Conservation (phyloP, 1,284 basidiomycete species). For the Cutaneotrichosporon sp. region DNA sequence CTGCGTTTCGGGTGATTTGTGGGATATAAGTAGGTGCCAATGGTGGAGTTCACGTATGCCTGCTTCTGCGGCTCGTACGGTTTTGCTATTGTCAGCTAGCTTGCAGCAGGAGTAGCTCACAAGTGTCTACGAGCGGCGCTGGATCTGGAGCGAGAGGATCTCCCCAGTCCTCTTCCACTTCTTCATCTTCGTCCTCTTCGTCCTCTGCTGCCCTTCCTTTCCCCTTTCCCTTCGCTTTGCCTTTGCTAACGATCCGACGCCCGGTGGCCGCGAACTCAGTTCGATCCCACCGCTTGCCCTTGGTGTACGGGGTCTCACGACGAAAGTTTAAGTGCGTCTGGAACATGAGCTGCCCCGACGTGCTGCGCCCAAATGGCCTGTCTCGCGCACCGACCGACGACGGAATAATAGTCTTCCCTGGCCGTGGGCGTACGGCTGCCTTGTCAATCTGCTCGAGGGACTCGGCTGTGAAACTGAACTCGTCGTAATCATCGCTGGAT, state of each 20-base stretch:
- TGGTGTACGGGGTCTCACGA: slow-evolving; percentile 36
- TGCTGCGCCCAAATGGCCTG: slow-evolving; percentile 5
- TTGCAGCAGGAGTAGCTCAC: slow-evolving; percentile 24
- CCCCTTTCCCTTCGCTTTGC: slow-evolving; percentile 39
- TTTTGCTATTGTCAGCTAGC: slow-evolving; percentile 17
- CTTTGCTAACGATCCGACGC: slow-evolving; percentile 51
- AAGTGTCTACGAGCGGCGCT: slow-evolving; percentile 58
- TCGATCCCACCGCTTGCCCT: slow-evolving; percentile 74
- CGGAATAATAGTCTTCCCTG: background rate
- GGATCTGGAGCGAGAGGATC: slow-evolving; percentile 75
- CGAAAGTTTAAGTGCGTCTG: slow-evolving; percentile 47
- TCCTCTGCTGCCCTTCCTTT: slow-evolving; percentile 27
- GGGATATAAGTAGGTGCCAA: slow-evolving; percentile 87
- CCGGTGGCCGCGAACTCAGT: slow-evolving; percentile 76
- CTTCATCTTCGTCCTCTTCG: slow-evolving; percentile 48
- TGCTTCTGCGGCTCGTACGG: slow-evolving; percentile 63
- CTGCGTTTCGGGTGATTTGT: slow-evolving; percentile 81
- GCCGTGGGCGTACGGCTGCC: background rate
- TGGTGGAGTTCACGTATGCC: slow-evolving; percentile 69
- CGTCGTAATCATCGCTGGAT: slow-evolving; percentile 25
- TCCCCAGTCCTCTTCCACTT: slow-evolving; percentile 50
- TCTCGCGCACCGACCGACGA: slow-evolving; percentile 1
- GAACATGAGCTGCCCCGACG: slow-evolving; percentile 15
- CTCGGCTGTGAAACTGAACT: slow-evolving; percentile 18
- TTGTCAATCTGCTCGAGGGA: slow-evolving; percentile 22